These are phyloP conservation scores for Blastocystis hominis DNA, from an alignment of 352 stramenopile genomes.

Conservation along the genomic window DNA sequence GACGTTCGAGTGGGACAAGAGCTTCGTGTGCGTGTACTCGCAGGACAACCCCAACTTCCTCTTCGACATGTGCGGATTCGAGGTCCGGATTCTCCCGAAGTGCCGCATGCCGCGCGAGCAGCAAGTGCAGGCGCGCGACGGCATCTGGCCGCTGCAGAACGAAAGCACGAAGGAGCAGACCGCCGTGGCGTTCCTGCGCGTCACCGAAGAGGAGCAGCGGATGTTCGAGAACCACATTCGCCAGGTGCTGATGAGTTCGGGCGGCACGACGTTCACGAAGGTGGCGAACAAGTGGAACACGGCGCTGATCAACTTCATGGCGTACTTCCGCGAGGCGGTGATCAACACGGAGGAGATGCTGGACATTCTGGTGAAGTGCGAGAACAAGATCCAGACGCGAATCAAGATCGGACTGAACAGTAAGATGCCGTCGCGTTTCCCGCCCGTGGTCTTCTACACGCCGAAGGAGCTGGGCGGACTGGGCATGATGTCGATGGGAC, in stretches of 20 bases:
- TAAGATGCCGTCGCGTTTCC: constrained; percentile 98
- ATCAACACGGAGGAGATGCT: constrained; percentile 98
- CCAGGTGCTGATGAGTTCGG: constrained; percentile 97
- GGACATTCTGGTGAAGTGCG: constrained; percentile 97
- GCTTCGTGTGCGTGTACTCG: constrained; percentile 97
- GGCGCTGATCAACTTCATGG: constrained; percentile 85
- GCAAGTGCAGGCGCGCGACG: constrained; percentile 87
- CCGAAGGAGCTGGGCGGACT: constrained; percentile 97
- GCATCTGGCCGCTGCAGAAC: constrained; percentile 98
- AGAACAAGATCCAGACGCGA: constrained; percentile 99
- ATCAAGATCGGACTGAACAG: constrained; percentile 99
- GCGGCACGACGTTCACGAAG: constrained; percentile 98
- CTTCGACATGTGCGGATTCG: constrained; percentile 98
- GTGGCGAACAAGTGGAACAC: constrained; percentile 98
- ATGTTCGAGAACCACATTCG: constrained; percentile 97
- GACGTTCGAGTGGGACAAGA: constrained; percentile 97
- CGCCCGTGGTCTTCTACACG: constrained; percentile 98
- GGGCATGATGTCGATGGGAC: constrained; percentile 98
- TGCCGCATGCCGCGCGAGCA: constrained; percentile 77
- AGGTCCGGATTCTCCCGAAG: constrained; percentile 86
- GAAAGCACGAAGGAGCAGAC: constrained; percentile 98
- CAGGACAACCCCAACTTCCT: constrained; percentile 99
- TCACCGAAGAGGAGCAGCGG: constrained; percentile 84
- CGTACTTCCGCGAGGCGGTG: constrained; percentile 96
- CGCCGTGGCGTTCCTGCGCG: constrained; percentile 88